These are phyloP conservation scores for Yarrowia yakushimensis DNA, from an alignment of 805 yeast species.

Conservation along the genomic window DNA sequence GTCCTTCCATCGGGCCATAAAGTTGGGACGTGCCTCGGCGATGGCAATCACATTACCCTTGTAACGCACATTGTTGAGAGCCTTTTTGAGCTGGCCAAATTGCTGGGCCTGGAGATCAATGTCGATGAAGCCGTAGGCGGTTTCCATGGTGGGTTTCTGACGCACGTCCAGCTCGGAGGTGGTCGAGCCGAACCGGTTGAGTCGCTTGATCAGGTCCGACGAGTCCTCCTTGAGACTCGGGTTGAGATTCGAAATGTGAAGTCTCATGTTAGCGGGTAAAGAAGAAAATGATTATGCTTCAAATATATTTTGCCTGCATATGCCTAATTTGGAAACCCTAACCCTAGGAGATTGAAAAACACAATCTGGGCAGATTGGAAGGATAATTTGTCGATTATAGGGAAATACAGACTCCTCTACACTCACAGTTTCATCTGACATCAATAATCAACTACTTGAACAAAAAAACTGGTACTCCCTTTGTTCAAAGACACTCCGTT, in stretches of 20 bases:
- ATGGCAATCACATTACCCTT: constrained; percentile 68
- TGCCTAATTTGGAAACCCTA: too few relatives aligned
- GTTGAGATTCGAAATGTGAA: constrained; percentile 72
- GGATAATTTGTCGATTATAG: too few relatives aligned
- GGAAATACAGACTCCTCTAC: too few relatives aligned
- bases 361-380: too few relatives aligned
- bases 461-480: too few relatives aligned
- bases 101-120: constrained; percentile 49
- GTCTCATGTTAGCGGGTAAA: constrained; percentile 33
- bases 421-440: too few relatives aligned
- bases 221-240: constrained; percentile 46
- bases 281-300: background rate
- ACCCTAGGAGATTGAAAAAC: too few relatives aligned
- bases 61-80: constrained; percentile 68
- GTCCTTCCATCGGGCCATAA: constrained; percentile 48
- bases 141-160: constrained; percentile 53
- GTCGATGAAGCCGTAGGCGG: constrained; percentile 63
- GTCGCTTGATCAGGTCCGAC: constrained; percentile 50
- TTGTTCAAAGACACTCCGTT: too few relatives aligned
- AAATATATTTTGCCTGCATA: too few relatives aligned
- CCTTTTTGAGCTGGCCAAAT: constrained; percentile 48
- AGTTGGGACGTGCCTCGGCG: constrained; percentile 59
- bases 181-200: constrained; percentile 61
- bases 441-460: too few relatives aligned
- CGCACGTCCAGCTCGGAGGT: constrained; percentile 48